Evolutionary conservation across 371 early-diverging fungal species (phyloP), one percentile per base, ranked within the genome.

Genomic region (Mortierella sp.): DNA sequence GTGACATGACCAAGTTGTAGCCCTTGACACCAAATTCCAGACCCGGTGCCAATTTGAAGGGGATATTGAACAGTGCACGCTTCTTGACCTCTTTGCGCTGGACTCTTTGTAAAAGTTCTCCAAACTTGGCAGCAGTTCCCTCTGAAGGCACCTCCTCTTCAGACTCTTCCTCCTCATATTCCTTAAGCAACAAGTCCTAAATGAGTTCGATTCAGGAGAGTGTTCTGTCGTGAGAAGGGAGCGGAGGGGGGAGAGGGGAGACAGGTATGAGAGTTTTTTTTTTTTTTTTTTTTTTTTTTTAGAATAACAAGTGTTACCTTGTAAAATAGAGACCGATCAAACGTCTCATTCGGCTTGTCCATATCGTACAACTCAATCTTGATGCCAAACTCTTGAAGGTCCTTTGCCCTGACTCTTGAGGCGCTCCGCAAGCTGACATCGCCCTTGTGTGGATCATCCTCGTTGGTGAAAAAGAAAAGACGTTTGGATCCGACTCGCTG

Each of bases 381-480:
- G 48, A 86, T 84, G n/a, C 87, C 88, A 46, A 83, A 69, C 43
- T 84, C 83, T 53, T 66, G 62, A 19, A 91, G 70, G 70, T 91
- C 88, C 83, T 85, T 84, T 47, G 90, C 91, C 26, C 89, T 83
- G n/a, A 85, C 86, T 14, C 85, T 77, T 15, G 90, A 87, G 15
- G 89, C 81, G 47, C 82, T 80, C 47, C 85, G 75, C 47, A 89
- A 68, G 5, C 74, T 75, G 7, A 80, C 44, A 58, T 89, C 86
- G 9, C 66, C 74, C 0, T 68, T 29, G 57, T 89, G 87, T 3
- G 94, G 94, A 60, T 87, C 82, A 43, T 91, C 91, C 53, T 90
- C 84, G 58, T 89, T 86, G 23, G 94, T 92, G 55, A 92, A 84
- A 4, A 93, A 58, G 56, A 93, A 91, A 50, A 93, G 56, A 23